phyloP scores from a whole-genome alignment of 2,329 filamentous ascomycete species.

The Colletotrichum sp. region DNA sequence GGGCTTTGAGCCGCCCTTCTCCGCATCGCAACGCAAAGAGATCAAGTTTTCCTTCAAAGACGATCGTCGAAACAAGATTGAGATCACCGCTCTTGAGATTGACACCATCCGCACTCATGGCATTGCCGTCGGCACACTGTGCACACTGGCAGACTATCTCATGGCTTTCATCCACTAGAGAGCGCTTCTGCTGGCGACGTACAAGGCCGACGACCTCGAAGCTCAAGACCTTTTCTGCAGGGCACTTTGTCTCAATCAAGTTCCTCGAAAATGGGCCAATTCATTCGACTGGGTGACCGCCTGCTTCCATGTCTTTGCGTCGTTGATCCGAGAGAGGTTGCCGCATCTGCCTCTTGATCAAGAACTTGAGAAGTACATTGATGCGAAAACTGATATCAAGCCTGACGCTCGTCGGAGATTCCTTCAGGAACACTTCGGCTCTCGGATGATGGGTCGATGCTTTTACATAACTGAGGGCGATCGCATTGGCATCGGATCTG shows the following conservation, averaged over 20 bases:
- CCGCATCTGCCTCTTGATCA: constrained; percentile 22
- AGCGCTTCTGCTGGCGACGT: constrained; percentile 26
- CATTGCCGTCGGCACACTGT: constrained; percentile 31
- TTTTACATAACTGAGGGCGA: constrained; percentile 26
- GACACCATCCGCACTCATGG: constrained; percentile 27
- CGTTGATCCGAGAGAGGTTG: constrained; percentile 20
- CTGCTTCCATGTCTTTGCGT: constrained; percentile 26
- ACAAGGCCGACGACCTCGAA: background rate
- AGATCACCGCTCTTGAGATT: constrained; percentile 31
- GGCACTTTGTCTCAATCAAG: constrained; percentile 31
- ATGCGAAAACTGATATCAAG: background rate
- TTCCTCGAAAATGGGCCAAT: constrained; percentile 9
- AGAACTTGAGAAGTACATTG: constrained; percentile 10
- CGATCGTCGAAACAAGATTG: constrained; percentile 27
- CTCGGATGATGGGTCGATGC: constrained; percentile 26
- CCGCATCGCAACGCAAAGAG: constrained; percentile 18
- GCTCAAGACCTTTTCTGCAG: constrained; percentile 32
- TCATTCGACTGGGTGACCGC: constrained; percentile 23
- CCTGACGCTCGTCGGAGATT: constrained; percentile 9
- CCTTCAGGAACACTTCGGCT: constrained; percentile 22
- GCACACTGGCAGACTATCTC: constrained; percentile 32
- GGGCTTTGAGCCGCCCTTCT: constrained; percentile 23
- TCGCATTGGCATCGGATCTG: constrained; percentile 35
- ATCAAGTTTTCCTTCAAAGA: constrained; percentile 28
- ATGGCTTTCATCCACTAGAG: constrained; percentile 41